Evolutionary conservation across 2,329 filamentous ascomycete species (phyloP).

Genomic region (Pyricularia pennisetigena): DNA sequence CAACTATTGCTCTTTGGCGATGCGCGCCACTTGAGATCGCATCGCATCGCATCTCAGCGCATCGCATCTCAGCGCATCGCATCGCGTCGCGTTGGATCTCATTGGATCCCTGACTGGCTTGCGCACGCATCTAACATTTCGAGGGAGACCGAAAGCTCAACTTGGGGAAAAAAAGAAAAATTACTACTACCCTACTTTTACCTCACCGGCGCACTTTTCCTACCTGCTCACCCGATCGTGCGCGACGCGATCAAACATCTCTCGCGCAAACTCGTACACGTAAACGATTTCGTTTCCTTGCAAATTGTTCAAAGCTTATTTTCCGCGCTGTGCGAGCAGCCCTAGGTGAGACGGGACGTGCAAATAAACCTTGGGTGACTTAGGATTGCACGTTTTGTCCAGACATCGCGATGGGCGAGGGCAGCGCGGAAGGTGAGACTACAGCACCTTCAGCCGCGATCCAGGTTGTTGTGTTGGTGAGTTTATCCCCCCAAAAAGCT

Average conservation of each 20-base stretch:
- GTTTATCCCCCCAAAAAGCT: slow-evolving; percentile 22
- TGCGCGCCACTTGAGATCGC: background rate
- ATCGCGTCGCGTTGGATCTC: no score
- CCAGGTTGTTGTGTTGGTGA: slow-evolving; percentile 67
- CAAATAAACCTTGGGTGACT: background rate
- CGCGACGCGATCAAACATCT: background rate
- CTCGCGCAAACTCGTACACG: background rate
- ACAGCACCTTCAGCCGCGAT: slow-evolving; percentile 36
- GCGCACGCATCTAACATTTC: background rate
- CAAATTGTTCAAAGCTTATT: background rate
- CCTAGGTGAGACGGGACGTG: background rate
- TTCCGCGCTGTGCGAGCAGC: background rate
- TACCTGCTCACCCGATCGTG: background rate
- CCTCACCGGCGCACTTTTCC: background rate
- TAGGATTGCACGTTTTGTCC: background rate
- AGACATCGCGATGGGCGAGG: slow-evolving; percentile 7
- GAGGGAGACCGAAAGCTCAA: background rate
- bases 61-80: background rate
- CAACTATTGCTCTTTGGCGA: background rate
- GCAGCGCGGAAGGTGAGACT: slow-evolving; percentile 4
- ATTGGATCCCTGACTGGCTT: background rate
- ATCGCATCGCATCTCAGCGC: background rate
- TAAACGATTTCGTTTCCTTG: background rate
- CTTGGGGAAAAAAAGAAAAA: background rate
- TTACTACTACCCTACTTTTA: background rate